phyloP scores from a whole-genome alignment of 352 stramenopile genomes.

The Aphanomyces invadans region DNA sequence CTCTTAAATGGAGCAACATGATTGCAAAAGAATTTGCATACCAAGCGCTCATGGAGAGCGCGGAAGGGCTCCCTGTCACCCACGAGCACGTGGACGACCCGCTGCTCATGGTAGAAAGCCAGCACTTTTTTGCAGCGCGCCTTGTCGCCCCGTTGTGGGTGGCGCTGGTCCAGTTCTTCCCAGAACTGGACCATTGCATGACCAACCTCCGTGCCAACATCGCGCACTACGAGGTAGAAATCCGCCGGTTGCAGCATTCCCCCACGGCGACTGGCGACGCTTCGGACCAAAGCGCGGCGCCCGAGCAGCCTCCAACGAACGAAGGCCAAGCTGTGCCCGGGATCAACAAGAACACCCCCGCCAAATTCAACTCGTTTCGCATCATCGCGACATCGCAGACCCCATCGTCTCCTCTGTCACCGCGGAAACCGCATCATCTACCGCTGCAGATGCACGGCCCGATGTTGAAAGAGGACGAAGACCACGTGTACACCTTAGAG shows the following conservation, averaged over 20 bases:
- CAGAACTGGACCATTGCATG: conserved; percentile 53
- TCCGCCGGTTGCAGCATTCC: conserved; percentile 46
- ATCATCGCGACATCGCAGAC: neutral
- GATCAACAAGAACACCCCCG: conserved; percentile 57
- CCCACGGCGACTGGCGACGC: conserved; percentile 15
- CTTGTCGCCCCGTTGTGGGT: conserved; percentile 73
- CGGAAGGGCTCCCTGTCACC: conserved; percentile 68
- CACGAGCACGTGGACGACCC: conserved; percentile 76
- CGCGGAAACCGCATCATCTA: neutral
- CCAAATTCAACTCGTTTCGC: conserved; percentile 81
- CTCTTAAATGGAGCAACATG: conserved; percentile 87
- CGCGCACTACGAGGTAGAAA: conserved; percentile 71
- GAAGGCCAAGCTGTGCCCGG: conserved; percentile 72
- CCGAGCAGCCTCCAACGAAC: conserved; percentile 26
- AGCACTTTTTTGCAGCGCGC: conserved; percentile 81
- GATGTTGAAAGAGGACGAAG: neutral
- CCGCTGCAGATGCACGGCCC: neutral
- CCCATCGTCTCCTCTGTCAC: neutral
- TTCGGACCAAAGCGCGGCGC: conserved; percentile 20
- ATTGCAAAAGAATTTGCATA: conserved; percentile 86
- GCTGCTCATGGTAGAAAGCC: conserved; percentile 76
- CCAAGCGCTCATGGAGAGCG: conserved; percentile 75
- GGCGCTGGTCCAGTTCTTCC: conserved; percentile 70
- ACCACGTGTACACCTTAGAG: neutral
- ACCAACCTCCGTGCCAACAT: conserved; percentile 65